Evolutionary conservation across 148 eudicot genomes (phyloP).

Genomic region (Chenopodium suecicum): DNA sequence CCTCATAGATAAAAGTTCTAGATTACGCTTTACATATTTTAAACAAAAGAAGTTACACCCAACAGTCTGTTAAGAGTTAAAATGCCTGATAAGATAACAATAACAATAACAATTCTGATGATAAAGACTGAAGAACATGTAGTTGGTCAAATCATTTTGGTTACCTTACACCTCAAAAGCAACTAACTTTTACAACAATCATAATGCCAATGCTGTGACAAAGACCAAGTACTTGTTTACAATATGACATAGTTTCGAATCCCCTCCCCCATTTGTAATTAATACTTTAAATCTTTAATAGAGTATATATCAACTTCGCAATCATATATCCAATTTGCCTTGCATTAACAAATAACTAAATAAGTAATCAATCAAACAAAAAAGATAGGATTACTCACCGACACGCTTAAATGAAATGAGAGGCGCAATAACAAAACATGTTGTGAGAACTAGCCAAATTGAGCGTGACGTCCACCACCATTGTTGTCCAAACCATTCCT

Average conservation of each 20-base stretch:
- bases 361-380: not conserved
- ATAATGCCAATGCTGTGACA: not conserved
- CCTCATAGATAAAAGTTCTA: not conserved
- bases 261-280: not conserved
- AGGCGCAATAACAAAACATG: slow-evolving; percentile 63
- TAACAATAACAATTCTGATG: not conserved
- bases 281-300: not conserved
- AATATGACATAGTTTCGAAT: too few relatives aligned
- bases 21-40: not conserved
- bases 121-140: not conserved
- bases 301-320: not conserved
- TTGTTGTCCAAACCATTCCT: slow-evolving; percentile 79
- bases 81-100: not conserved
- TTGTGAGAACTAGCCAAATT: slow-evolving; percentile 55
- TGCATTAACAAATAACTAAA: not conserved
- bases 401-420: slow-evolving; percentile 75
- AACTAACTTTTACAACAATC: not conserved
- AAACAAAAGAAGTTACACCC: not conserved
- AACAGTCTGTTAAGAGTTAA: not conserved
- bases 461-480: slow-evolving; percentile 84
- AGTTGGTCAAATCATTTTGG: not conserved
- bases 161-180: not conserved
- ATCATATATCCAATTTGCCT: not conserved
- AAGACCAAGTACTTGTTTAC: too few relatives aligned
- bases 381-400: slow-evolving; percentile 39